Percentiles rank a stretch among this genome's conserved stretches.
These are phyloP conservation scores for Blastobotrys arbuscula DNA, from an alignment of 1,139 yeast species.

Conservation along the genomic window DNA sequence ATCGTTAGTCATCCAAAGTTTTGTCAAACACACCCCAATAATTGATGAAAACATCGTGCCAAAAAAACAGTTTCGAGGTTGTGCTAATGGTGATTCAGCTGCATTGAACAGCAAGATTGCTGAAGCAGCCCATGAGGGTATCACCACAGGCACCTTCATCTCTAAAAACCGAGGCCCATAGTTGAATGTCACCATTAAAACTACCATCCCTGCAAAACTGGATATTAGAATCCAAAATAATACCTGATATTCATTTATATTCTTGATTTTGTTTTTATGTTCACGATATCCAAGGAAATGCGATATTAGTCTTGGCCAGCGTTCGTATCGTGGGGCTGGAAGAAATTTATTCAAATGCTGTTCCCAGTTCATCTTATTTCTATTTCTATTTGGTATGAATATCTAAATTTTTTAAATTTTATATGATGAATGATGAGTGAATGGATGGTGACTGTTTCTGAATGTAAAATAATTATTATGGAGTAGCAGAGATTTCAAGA, in stretches of 20 bases:
- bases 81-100: constrained; percentile 54
- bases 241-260: constrained; percentile 12
- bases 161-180: constrained; percentile 42
- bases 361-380: constrained; percentile 18
- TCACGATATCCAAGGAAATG: constrained; percentile 24
- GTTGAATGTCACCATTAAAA: constrained; percentile 48
- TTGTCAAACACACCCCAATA: constrained; percentile 51
- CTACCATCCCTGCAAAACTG: constrained; percentile 49
- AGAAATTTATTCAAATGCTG: constrained; percentile 19
- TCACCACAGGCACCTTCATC: constrained; percentile 48
- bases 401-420: no score
- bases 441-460: no score
- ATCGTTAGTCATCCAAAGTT: constrained; percentile 41
- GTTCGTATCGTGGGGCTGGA: constrained; percentile 23
- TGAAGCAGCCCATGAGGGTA: constrained; percentile 60
- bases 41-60: constrained; percentile 55
- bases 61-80: constrained; percentile 54
- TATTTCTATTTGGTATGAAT: neutral
- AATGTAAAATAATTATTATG: no score
- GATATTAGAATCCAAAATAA: constrained; percentile 26
- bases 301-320: constrained; percentile 20
- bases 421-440: no score
- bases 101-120: constrained; percentile 60
- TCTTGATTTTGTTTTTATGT: constrained; percentile 4
- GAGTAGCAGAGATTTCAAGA: no score